Conservation (phyloP, 176 grass and related monocot species). For the Dactylis glomerata region DNA sequence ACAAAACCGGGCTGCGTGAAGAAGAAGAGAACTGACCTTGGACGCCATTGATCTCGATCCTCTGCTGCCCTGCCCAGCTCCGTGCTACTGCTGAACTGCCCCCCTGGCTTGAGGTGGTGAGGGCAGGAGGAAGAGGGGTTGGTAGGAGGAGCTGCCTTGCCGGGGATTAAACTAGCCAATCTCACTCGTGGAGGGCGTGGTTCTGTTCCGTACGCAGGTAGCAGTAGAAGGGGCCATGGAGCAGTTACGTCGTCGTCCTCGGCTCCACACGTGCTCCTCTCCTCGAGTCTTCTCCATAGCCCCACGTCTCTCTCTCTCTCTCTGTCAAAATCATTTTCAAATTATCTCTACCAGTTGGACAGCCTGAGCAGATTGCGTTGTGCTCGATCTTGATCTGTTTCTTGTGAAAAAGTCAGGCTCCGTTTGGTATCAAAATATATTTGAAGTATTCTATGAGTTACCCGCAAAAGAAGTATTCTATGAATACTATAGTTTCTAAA, state of each 20-base stretch:
- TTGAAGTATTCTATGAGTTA: too few relatives aligned
- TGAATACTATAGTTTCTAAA: too few relatives aligned
- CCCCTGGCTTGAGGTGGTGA: neutral
- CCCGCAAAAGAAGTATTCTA: too few relatives aligned
- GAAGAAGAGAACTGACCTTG: neutral
- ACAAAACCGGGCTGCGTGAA: neutral
- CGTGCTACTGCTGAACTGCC: neutral
- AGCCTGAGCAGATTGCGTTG: neutral
- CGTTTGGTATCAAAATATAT: too few relatives aligned
- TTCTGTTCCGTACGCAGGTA: neutral
- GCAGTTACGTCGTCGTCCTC: slow-evolving; percentile 3
- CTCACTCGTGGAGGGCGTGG: neutral
- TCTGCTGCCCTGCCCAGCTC: neutral
- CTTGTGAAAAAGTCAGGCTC: neutral
- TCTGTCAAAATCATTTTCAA: neutral
- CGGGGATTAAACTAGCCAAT: neutral
- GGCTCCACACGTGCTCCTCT: neutral
- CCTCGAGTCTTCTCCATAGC: neutral
- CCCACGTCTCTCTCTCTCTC: neutral
- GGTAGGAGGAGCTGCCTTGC: neutral
- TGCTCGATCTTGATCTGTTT: neutral
- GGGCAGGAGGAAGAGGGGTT: neutral
- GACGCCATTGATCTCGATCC: slow-evolving; percentile 1
- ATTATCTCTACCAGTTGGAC: neutral
- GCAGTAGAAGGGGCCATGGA: neutral